A percentile compares a stretch with the other conserved stretches of the same genome.
phyloP scores from a whole-genome alignment of 306 rosid genomes.

The Casuarina glauca region DNA sequence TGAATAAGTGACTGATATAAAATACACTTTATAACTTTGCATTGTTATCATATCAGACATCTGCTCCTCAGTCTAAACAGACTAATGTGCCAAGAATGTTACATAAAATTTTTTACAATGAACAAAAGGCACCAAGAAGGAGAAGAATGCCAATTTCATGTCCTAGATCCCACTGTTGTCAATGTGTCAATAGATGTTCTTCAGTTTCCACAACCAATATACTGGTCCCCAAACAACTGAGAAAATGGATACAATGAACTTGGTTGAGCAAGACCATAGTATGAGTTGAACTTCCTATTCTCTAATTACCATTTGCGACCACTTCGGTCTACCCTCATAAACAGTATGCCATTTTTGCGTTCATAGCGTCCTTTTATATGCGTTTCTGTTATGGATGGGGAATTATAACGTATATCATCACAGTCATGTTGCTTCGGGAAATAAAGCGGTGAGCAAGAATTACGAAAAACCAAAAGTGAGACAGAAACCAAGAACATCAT shows the following conservation, averaged over 20 bases:
- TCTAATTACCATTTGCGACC: not conserved
- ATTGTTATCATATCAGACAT: not conserved
- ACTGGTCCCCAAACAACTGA: not conserved
- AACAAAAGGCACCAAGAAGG: not conserved
- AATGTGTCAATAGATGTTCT: not conserved
- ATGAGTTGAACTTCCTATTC: not conserved
- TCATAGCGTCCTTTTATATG: not conserved
- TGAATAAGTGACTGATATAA: not conserved
- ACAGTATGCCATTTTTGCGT: not conserved
- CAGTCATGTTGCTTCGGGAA: not conserved
- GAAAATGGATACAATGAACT: not conserved
- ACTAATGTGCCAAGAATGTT: not conserved
- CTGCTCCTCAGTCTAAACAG: slow-evolving; percentile 19
- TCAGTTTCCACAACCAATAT: not conserved
- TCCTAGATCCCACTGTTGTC: not conserved
- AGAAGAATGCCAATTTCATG: not conserved
- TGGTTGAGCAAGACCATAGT: not conserved
- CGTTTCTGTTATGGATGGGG: not conserved
- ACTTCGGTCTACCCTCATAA: not conserved
- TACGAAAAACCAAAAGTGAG: not conserved
- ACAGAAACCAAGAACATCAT: too few species aligned
- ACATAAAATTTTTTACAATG: not conserved
- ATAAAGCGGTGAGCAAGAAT: not conserved
- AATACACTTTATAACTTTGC: slow-evolving; percentile 3
- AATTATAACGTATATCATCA: not conserved